Percentiles rank a stretch among this genome's conserved stretches.
These are phyloP conservation scores for Colletotrichum sp. DNA, from an alignment of 2,329 filamentous ascomycete genomes.

Conservation along the genomic window DNA sequence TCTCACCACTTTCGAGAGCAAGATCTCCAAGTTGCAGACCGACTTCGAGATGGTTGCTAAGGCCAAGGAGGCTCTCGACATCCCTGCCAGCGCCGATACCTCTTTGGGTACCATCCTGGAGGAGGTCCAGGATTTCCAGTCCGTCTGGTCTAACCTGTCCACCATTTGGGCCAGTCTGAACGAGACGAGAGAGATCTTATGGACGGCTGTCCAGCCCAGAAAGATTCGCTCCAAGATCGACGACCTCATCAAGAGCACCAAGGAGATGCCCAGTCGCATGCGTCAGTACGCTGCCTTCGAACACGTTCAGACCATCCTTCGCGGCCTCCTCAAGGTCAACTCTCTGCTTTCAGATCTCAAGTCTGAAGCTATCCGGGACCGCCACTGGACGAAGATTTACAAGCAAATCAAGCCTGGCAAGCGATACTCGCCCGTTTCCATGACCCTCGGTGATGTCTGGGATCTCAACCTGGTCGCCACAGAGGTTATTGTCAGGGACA, in stretches of 20 bases:
- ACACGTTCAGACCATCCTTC: conserved; percentile 91
- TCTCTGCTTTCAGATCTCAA: conserved; percentile 87
- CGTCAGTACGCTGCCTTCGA: conserved; percentile 99
- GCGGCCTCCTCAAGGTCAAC: conserved; percentile 90
- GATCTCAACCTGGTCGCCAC: conserved; percentile 90
- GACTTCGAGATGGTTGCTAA: conserved; percentile 94
- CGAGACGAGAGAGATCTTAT: conserved; percentile 88
- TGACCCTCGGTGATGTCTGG: conserved; percentile 99
- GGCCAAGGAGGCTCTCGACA: conserved; percentile 94
- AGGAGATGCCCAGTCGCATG: conserved; percentile 99
- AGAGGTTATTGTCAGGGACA: conserved; percentile 87
- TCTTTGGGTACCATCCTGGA: conserved; percentile 87
- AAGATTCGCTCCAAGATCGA: conserved; percentile 92
- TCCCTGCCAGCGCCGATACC: conserved; percentile 80
- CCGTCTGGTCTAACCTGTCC: conserved; percentile 93
- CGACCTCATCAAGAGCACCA: conserved; percentile 94
- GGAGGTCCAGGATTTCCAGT: conserved; percentile 98
- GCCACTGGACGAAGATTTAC: conserved; percentile 98
- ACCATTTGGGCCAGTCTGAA: conserved; percentile 97
- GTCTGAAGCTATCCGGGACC: conserved; percentile 93
- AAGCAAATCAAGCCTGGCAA: conserved; percentile 92
- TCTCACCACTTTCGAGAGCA: conserved; percentile 80
- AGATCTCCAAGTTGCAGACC: conserved; percentile 83
- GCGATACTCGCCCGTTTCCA: conserved; percentile 90
- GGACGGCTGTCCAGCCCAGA: conserved; percentile 93